Evolutionary conservation across 306 rosid species (phyloP).

Genomic region (Medicago ruthenica): DNA sequence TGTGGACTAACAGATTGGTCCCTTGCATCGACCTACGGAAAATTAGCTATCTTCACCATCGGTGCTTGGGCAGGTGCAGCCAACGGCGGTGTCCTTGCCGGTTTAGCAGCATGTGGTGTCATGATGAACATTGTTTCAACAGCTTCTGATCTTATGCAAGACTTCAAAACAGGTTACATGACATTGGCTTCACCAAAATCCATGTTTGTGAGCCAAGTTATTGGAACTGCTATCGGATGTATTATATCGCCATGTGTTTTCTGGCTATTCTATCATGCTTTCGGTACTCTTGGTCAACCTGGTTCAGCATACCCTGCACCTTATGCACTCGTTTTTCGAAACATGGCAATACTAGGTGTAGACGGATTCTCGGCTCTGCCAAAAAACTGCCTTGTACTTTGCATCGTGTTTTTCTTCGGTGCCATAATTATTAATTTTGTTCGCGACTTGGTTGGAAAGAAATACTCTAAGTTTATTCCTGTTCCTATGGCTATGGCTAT

Average conservation of each 20-base stretch:
- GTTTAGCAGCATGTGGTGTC: conserved; percentile 63
- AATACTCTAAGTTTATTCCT: conserved; percentile 49
- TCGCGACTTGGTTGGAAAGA: conserved; percentile 45
- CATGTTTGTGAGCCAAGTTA: conserved; percentile 61
- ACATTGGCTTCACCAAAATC: conserved; percentile 60
- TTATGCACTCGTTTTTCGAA: conserved; percentile 53
- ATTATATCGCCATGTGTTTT: conserved; percentile 61
- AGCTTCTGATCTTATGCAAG: conserved; percentile 64
- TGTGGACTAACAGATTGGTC: conserved; percentile 67
- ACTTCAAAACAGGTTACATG: conserved; percentile 64
- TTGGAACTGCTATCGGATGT: conserved; percentile 58
- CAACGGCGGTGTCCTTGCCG: conserved; percentile 57
- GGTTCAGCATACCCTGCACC: conserved; percentile 54
- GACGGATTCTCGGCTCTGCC: conserved; percentile 57
- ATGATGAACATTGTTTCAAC: conserved; percentile 67
- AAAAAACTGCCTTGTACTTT: conserved; percentile 48
- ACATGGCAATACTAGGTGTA: conserved; percentile 54
- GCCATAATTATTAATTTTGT: conserved; percentile 46
- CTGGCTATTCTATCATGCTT: conserved; percentile 57
- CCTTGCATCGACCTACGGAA: conserved; percentile 60
- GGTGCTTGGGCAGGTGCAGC: conserved; percentile 62
- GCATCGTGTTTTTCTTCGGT: conserved; percentile 42
- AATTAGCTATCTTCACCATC: conserved; percentile 54
- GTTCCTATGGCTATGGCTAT: conserved; percentile 67
- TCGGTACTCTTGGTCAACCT: conserved; percentile 39